A percentile compares a stretch with the other conserved stretches of the same genome.
Conservation (phyloP, 768 basidiomycete species). For the Boletus vinaceobasis region DNA sequence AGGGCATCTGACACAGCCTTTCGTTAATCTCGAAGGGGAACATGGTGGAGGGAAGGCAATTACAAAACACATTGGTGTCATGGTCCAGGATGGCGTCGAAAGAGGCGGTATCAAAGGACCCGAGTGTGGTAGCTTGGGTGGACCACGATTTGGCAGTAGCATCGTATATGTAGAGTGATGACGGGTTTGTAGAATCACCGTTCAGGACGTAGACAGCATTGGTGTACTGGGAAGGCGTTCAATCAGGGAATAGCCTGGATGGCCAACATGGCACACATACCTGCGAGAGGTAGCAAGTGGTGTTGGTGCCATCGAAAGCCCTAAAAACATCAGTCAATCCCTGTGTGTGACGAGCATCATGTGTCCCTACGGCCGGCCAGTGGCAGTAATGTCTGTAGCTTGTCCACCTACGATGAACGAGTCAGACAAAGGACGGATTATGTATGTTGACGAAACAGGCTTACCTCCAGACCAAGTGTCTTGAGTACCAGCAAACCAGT, state of each 20-base stretch:
- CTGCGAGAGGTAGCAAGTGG: conserved; percentile 73
- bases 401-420: conserved; percentile 23
- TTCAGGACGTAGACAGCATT: conserved; percentile 86
- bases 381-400: conserved; percentile 65
- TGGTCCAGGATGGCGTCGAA: conserved; percentile 83
- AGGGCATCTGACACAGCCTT: conserved; percentile 53
- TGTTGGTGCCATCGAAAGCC: conserved; percentile 59
- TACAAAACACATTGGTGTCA: conserved; percentile 90
- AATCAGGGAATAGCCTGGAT: background rate
- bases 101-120: conserved; percentile 57
- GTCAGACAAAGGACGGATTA: background rate
- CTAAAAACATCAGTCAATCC: conserved; percentile 31
- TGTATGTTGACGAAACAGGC: conserved; percentile 6
- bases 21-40: conserved; percentile 5
- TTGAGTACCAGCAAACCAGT: conserved; percentile 76
- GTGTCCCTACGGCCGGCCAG: conserved; percentile 70
- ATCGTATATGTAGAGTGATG: conserved; percentile 78
- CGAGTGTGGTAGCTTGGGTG: conserved; percentile 56
- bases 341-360: background rate
- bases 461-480: conserved; percentile 61
- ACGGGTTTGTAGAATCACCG: conserved; percentile 67
- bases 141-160: conserved; percentile 73
- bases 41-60: background rate
- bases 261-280: conserved; percentile 31
- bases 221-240: conserved; percentile 50